phyloP scores from a whole-genome alignment of 148 eudicot species.

The Dianthus caryophyllus region DNA sequence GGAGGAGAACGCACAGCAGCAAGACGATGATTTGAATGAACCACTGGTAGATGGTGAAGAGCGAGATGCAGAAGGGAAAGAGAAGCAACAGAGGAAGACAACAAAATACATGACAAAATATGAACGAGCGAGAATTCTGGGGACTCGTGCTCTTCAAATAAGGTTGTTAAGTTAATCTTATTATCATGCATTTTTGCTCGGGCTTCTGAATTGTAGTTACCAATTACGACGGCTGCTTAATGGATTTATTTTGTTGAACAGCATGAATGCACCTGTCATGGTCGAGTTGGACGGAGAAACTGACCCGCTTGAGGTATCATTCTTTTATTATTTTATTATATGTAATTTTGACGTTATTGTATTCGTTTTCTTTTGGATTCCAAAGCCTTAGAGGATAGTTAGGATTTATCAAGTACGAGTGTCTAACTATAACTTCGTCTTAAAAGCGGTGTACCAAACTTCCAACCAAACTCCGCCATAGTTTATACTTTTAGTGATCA shows the following conservation, averaged over 20 bases:
- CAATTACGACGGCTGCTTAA: not conserved
- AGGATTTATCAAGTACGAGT: too few species aligned
- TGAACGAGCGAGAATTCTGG: conserved; percentile 55
- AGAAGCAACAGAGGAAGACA: conserved; percentile 66
- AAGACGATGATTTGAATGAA: conserved; percentile 64
- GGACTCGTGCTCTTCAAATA: conserved; percentile 68
- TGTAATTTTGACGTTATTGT: not conserved
- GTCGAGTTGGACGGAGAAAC: conserved; percentile 65
- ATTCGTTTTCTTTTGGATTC: not conserved
- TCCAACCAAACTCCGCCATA: not conserved
- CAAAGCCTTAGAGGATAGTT: too few species aligned
- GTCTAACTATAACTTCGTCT: too few species aligned
- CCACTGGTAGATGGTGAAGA: conserved; percentile 63
- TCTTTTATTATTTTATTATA: not conserved
- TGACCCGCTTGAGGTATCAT: conserved; percentile 59
- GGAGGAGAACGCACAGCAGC: conserved; percentile 39
- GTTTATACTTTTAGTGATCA: too few species aligned
- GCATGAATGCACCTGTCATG: conserved; percentile 77
- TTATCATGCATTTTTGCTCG: not conserved
- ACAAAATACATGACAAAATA: conserved; percentile 80
- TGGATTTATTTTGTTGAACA: conserved; percentile 19
- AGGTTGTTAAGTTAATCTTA: conserved; percentile 28
- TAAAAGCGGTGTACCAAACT: too few species aligned
- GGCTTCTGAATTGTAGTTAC: not conserved
- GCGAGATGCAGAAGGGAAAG: conserved; percentile 47